Conservation (phyloP, 805 yeast genomes). For the Yarrowia alimentaria region DNA sequence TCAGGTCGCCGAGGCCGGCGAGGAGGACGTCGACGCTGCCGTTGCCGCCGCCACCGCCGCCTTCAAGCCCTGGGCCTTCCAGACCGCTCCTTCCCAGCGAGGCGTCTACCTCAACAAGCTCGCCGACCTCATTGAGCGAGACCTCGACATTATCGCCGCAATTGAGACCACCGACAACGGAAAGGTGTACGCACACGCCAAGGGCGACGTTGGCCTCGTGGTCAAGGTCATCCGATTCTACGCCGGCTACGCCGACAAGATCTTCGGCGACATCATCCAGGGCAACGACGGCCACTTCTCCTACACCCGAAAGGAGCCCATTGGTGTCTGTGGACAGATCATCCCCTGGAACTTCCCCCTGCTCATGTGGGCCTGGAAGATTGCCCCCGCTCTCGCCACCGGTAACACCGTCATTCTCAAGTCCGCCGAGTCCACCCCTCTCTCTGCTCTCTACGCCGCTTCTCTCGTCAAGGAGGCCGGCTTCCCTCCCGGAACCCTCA, state of each 20-base stretch:
- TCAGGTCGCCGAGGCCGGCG: constrained; percentile 67
- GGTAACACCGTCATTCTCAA: constrained; percentile 73
- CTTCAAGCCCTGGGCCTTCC: constrained; percentile 65
- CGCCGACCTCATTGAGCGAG: constrained; percentile 74
- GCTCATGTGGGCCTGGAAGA: constrained; percentile 74
- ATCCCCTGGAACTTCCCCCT: constrained; percentile 75
- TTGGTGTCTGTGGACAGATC: constrained; percentile 65
- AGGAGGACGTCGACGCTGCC: constrained; percentile 74
- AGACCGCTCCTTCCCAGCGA: constrained; percentile 61
- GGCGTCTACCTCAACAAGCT: constrained; percentile 62
- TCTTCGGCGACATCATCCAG: constrained; percentile 54
- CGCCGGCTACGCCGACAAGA: constrained; percentile 75
- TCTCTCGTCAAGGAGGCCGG: constrained; percentile 61
- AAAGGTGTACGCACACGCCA: constrained; percentile 51
- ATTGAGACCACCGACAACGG: constrained; percentile 91
- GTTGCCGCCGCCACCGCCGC: constrained; percentile 84
- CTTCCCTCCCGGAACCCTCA: constrained; percentile 73
- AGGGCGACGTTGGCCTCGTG: constrained; percentile 54
- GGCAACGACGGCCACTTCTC: constrained; percentile 60
- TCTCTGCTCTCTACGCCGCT: constrained; percentile 63
- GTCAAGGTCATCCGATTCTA: constrained; percentile 58
- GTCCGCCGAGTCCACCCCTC: constrained; percentile 73
- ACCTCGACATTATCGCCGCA: constrained; percentile 69
- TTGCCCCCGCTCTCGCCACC: constrained; percentile 79
- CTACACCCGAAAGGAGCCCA: constrained; percentile 66